These are phyloP conservation scores for Botryotinia convoluta DNA, from an alignment of 2,329 filamentous ascomycete genomes.

Conservation along the genomic window DNA sequence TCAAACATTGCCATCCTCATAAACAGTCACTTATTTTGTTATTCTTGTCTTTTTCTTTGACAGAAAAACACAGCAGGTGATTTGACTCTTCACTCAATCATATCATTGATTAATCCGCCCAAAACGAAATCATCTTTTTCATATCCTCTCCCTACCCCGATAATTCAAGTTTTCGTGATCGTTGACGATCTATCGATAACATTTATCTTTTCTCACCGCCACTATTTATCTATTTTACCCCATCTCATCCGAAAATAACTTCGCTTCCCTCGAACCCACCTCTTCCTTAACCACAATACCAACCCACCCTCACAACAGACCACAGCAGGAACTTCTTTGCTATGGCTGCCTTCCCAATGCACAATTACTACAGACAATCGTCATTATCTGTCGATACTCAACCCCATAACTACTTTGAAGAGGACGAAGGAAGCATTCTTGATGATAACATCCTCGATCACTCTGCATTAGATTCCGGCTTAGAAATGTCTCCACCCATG, in stretches of 20 bases:
- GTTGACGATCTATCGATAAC: constrained; percentile 25
- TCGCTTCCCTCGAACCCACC: constrained; percentile 29
- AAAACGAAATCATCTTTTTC: constrained; percentile 17
- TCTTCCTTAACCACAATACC: constrained; percentile 18
- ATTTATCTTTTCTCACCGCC: constrained; percentile 22
- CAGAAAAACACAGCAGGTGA: constrained; percentile 15
- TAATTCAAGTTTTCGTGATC: constrained; percentile 22
- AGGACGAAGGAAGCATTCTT: constrained; percentile 58
- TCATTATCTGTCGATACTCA: constrained; percentile 38
- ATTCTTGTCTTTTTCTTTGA: constrained; percentile 16
- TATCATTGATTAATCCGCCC: constrained; percentile 21
- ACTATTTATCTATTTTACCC: constrained; percentile 25
- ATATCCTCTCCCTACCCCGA: constrained; percentile 32
- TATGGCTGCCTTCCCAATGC: constrained; percentile 38
- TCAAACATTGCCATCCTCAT: constrained; percentile 16
- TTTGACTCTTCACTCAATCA: constrained; percentile 6
- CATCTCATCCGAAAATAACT: constrained; percentile 23
- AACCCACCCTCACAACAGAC: constrained; percentile 18
- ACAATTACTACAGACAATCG: constrained; percentile 37
- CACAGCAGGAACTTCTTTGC: constrained; percentile 25
- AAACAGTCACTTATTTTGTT: constrained; percentile 13
- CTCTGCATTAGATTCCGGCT: constrained; percentile 56
- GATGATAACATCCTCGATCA: constrained; percentile 62
- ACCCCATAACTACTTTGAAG: constrained; percentile 55
- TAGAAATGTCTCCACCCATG: constrained; percentile 64